Percentiles rank a stretch among this genome's conserved stretches.
phyloP scores from a whole-genome alignment of 495 filamentous ascomycete species.

The Lasiosphaeris hirsuta region DNA sequence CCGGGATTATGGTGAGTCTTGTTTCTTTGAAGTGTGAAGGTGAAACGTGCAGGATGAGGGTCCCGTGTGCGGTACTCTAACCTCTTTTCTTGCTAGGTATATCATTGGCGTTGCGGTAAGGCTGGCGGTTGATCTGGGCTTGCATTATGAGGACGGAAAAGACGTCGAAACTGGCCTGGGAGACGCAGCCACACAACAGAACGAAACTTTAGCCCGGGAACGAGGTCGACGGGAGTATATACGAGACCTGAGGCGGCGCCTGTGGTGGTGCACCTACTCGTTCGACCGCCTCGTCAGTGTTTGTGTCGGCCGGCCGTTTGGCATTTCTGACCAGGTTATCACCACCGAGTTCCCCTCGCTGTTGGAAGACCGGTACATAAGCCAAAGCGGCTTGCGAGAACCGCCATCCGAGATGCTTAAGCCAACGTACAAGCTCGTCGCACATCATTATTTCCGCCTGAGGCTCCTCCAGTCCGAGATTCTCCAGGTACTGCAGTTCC shows the following conservation, averaged over 20 bases:
- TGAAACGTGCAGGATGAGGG: too few relatives aligned
- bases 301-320: slow-evolving; percentile 89
- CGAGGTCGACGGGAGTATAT: slow-evolving; percentile 79
- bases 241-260: slow-evolving; percentile 76
- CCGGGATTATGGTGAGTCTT: slow-evolving; percentile 72
- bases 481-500: slow-evolving; percentile 86
- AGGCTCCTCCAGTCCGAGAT: slow-evolving; percentile 95
- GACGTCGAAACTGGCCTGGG: slow-evolving; percentile 46
- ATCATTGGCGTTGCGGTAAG: slow-evolving; percentile 92
- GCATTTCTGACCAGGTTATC: slow-evolving; percentile 88
- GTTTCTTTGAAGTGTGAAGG: neutral
- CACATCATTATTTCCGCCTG: slow-evolving; percentile 87
- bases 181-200: slow-evolving; percentile 21
- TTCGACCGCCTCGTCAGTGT: slow-evolving; percentile 89
- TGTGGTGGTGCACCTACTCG: slow-evolving; percentile 97
- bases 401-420: slow-evolving; percentile 45
- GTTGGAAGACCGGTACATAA: slow-evolving; percentile 85
- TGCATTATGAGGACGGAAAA: slow-evolving; percentile 88
- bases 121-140: slow-evolving; percentile 83
- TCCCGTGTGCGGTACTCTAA: slow-evolving; percentile 1
- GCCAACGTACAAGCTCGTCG: slow-evolving; percentile 83
- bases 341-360: slow-evolving; percentile 91
- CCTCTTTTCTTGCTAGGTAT: slow-evolving; percentile 48
- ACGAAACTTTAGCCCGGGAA: slow-evolving; percentile 40
- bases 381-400: slow-evolving; percentile 64